A percentile compares a stretch with the other conserved stretches of the same genome.
phyloP scores from a whole-genome alignment of 352 stramenopile species.

The Aphanomyces euteiches region DNA sequence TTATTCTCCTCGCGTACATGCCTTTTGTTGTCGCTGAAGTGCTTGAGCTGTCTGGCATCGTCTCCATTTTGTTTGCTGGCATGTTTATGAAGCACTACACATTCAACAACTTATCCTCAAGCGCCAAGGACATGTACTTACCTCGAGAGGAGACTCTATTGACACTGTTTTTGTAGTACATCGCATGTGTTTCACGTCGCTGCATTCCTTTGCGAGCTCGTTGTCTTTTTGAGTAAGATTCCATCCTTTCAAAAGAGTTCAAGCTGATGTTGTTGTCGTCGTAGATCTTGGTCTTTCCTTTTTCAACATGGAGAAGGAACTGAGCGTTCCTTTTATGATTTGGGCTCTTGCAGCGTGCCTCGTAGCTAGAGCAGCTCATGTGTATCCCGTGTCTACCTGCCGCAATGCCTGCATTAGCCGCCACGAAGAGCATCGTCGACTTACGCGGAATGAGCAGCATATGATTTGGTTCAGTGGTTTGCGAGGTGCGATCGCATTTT shows the following conservation, averaged over 20 bases:
- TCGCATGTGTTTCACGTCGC: conserved; percentile 79
- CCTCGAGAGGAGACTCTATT: conserved; percentile 38
- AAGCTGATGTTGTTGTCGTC: background rate
- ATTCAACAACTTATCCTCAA: conserved; percentile 70
- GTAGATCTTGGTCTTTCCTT: conserved; percentile 39
- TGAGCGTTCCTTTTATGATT: conserved; percentile 49
- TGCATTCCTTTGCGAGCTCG: conserved; percentile 68
- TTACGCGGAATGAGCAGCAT: conserved; percentile 34
- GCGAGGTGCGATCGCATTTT: conserved; percentile 89
- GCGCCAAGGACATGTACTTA: conserved; percentile 65
- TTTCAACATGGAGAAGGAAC: conserved; percentile 76
- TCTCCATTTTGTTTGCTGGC: conserved; percentile 91
- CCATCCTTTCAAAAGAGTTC: background rate
- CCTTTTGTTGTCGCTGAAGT: conserved; percentile 57
- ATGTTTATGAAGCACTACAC: conserved; percentile 86
- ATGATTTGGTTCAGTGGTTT: conserved; percentile 92
- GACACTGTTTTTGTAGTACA: conserved; percentile 65
- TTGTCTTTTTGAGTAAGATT: conserved; percentile 38
- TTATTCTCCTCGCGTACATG: conserved; percentile 23
- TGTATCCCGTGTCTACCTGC: conserved; percentile 69
- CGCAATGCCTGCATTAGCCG: conserved; percentile 55
- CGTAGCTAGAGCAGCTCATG: conserved; percentile 61
- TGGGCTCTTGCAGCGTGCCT: conserved; percentile 67
- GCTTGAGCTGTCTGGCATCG: conserved; percentile 85
- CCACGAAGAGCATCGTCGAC: conserved; percentile 38